Percentiles rank a stretch among this genome's conserved stretches.
These are phyloP conservation scores for Calocybe gangraenosa DNA, from an alignment of 768 basidiomycete genomes.

Conservation along the genomic window DNA sequence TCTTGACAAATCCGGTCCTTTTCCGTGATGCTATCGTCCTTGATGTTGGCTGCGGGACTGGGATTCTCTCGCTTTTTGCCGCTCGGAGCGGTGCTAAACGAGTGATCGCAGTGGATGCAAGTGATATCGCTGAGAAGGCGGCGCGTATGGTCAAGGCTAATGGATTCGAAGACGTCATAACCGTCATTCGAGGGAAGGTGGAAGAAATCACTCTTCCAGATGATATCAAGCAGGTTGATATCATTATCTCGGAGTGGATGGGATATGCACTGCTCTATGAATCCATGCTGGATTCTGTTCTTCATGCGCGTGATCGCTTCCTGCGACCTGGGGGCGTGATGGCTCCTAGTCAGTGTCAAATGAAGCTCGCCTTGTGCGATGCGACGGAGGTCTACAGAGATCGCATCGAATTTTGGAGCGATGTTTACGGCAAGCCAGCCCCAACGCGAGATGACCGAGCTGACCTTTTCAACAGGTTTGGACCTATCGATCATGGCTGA, in stretches of 20 bases:
- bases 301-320: slow-evolving; percentile 85
- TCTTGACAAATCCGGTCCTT: slow-evolving; percentile 73
- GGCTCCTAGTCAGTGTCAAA: slow-evolving; percentile 86
- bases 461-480: slow-evolving; percentile 54
- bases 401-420: slow-evolving; percentile 84
- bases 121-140: slow-evolving; percentile 75
- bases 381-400: slow-evolving; percentile 73
- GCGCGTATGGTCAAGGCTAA: slow-evolving; percentile 76
- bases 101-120: slow-evolving; percentile 91
- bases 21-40: slow-evolving; percentile 87
- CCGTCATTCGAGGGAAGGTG: slow-evolving; percentile 86
- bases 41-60: slow-evolving; percentile 96
- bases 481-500: slow-evolving; percentile 81
- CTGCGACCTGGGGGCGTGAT: slow-evolving; percentile 74
- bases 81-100: slow-evolving; percentile 86
- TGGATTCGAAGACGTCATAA: slow-evolving; percentile 67
- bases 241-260: slow-evolving; percentile 99
- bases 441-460: not conserved
- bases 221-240: slow-evolving; percentile 73
- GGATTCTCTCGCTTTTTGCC: slow-evolving; percentile 87
- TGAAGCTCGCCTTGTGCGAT: slow-evolving; percentile 82
- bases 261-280: slow-evolving; percentile 90
- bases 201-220: slow-evolving; percentile 83
- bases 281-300: slow-evolving; percentile 95
- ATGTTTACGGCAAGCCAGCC: slow-evolving; percentile 71